These are phyloP conservation scores for Clathrus columnatus DNA, from an alignment of 768 basidiomycete genomes.

Conservation along the genomic window DNA sequence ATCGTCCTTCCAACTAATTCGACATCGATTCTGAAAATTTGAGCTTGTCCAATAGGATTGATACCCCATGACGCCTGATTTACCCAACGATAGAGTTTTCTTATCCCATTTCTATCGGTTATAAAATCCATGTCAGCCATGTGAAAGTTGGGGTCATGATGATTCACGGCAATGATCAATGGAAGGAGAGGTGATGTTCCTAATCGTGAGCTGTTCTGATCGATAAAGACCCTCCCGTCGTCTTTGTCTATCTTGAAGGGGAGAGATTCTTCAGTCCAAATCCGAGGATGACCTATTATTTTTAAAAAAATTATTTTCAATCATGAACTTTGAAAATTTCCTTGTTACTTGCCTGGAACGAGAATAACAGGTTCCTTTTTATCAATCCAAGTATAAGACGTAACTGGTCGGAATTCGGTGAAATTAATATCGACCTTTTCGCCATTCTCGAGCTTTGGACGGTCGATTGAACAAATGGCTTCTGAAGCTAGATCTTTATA, in stretches of 20 bases:
- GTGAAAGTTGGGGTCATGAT: conserved; percentile 20
- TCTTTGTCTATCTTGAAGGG: conserved; percentile 53
- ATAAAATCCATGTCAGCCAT: conserved; percentile 38
- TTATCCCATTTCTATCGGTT: conserved; percentile 57
- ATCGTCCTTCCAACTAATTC: conserved; percentile 57
- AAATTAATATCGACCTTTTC: background rate
- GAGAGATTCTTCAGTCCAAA: conserved; percentile 40
- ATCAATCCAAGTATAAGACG: conserved; percentile 50
- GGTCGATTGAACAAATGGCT: background rate
- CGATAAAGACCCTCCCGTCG: conserved; percentile 36
- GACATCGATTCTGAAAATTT: conserved; percentile 61
- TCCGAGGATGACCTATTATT: conserved; percentile 45
- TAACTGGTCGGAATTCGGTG: conserved; percentile 17
- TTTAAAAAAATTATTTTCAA: conserved; percentile 15
- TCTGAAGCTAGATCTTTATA: background rate
- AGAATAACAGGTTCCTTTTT: conserved; percentile 35
- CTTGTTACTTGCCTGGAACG: conserved; percentile 25
- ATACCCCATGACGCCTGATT: conserved; percentile 17
- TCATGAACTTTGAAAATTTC: background rate
- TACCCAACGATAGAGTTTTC: conserved; percentile 58
- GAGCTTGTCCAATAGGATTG: conserved; percentile 15
- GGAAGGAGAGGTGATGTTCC: conserved; percentile 37
- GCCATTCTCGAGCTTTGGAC: background rate
- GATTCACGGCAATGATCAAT: conserved; percentile 50
- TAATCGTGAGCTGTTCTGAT: conserved; percentile 49